These are phyloP conservation scores for Penicillium mononematosum DNA, from an alignment of 495 filamentous ascomycete genomes.

Conservation along the genomic window DNA sequence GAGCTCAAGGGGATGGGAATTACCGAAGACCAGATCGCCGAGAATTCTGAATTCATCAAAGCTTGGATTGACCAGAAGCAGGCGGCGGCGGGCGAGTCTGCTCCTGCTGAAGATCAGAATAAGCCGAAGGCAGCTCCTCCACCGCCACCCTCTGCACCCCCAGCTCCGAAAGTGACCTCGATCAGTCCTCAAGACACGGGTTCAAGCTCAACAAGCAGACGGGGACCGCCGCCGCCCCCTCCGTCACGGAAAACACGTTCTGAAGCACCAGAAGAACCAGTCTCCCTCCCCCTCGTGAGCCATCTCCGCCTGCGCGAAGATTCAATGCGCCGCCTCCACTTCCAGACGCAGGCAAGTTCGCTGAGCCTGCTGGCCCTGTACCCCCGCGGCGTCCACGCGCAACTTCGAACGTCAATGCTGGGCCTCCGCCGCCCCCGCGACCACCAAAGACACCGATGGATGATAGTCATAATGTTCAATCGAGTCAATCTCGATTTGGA, in stretches of 20 bases:
- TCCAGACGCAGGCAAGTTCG: conserved; percentile 81
- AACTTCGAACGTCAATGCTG: conserved; percentile 58
- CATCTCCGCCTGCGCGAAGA: conserved; percentile 47
- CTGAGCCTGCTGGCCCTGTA: conserved; percentile 52
- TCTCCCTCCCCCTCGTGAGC: conserved; percentile 50
- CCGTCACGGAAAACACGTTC: conserved; percentile 64
- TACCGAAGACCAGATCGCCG: conserved; percentile 85
- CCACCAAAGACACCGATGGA: conserved; percentile 86
- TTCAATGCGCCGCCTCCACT: conserved; percentile 84
- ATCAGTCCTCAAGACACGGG: conserved; percentile 70
- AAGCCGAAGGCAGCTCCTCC: conserved; percentile 57
- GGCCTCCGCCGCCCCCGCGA: conserved; percentile 79
- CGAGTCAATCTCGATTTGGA: conserved; percentile 53
- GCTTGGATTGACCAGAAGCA: conserved; percentile 83
- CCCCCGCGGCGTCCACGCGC: conserved; percentile 57
- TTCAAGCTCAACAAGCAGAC: conserved; percentile 56
- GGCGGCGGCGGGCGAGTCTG: conserved; percentile 41
- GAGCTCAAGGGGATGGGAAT: conserved; percentile 85
- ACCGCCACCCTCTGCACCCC: conserved; percentile 50
- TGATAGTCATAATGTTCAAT: conserved; percentile 53
- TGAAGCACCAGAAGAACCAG: conserved; percentile 53
- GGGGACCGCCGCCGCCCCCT: conserved; percentile 83
- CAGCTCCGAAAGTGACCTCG: conserved; percentile 46
- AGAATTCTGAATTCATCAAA: conserved; percentile 94
- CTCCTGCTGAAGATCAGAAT: conserved; percentile 39